phyloP scores from a whole-genome alignment of 305 asterid genomes.

The Rubia balearica region DNA sequence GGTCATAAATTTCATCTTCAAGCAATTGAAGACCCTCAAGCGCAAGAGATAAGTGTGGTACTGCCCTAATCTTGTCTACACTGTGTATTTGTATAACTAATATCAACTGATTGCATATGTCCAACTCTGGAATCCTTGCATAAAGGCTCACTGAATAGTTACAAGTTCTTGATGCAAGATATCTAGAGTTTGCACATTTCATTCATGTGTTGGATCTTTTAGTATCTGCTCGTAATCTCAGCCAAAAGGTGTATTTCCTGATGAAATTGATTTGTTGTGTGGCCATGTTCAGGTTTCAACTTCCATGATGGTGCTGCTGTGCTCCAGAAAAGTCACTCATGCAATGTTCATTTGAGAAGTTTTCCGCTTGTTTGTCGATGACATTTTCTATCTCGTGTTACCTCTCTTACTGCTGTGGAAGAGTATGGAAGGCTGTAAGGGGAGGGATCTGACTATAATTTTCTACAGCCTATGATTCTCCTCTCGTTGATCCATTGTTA shows the following conservation, averaged over 20 bases:
- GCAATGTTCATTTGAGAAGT: neutral
- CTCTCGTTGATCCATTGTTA: neutral
- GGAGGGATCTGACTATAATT: neutral
- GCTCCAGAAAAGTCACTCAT: neutral
- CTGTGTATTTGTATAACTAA: neutral
- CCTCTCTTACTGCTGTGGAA: neutral
- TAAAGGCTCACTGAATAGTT: neutral
- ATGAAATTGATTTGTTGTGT: neutral
- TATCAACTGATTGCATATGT: neutral
- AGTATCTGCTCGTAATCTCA: neutral
- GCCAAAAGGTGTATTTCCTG: neutral
- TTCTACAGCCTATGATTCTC: too few relatives aligned
- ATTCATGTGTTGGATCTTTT: neutral
- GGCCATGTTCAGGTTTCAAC: neutral
- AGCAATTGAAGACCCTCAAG: constrained; percentile 47
- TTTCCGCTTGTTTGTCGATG: neutral
- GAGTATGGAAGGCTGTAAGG: neutral
- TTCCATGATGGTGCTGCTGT: neutral
- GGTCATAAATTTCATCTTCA: constrained; percentile 47
- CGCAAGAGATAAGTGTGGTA: constrained; percentile 37
- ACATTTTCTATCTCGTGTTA: neutral
- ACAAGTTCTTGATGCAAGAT: neutral
- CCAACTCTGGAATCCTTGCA: neutral
- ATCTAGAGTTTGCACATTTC: neutral
- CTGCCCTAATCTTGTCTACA: constrained; percentile 3